Conservation (phyloP, 1,284 basidiomycete genomes). For the Cutaneotrichosporon cavernicola region DNA sequence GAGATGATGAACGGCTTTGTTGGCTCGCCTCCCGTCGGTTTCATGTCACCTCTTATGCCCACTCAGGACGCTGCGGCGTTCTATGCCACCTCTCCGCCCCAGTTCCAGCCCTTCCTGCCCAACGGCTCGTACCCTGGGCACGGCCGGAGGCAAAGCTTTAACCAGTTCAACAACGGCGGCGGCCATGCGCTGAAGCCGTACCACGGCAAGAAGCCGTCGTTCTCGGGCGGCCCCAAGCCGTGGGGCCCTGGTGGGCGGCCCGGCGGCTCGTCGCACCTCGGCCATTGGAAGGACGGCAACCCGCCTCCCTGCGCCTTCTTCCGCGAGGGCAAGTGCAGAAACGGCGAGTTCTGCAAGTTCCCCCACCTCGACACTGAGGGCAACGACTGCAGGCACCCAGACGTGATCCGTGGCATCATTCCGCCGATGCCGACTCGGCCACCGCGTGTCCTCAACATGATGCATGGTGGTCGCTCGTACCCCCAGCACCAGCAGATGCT, state of each 20-base stretch:
- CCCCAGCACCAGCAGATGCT: slow-evolving; percentile 32
- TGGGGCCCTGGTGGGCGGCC: slow-evolving; percentile 28
- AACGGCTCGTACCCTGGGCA: slow-evolving; percentile 25
- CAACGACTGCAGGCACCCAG: slow-evolving; percentile 51
- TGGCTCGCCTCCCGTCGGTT: slow-evolving; percentile 16
- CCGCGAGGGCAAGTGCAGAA: slow-evolving; percentile 51
- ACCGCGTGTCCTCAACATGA: slow-evolving; percentile 34
- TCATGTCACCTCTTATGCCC: slow-evolving; percentile 41
- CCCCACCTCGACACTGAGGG: slow-evolving; percentile 51
- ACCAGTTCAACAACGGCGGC: slow-evolving; percentile 22
- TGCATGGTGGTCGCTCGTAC: slow-evolving; percentile 29
- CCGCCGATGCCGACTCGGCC: slow-evolving; percentile 41
- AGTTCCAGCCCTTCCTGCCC: slow-evolving; percentile 29
- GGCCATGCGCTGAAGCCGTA: slow-evolving; percentile 29
- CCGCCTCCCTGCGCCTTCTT: slow-evolving; percentile 53
- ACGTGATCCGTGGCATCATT: slow-evolving; percentile 48
- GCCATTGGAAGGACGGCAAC: slow-evolving; percentile 52
- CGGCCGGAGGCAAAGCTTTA: slow-evolving; percentile 25
- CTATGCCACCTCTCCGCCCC: slow-evolving; percentile 42
- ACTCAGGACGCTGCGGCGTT: slow-evolving; percentile 41
- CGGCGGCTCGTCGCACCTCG: slow-evolving; percentile 34
- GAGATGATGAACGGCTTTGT: slow-evolving; percentile 15
- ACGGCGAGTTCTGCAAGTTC: slow-evolving; percentile 54
- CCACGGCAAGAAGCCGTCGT: slow-evolving; percentile 50
- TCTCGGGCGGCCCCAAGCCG: slow-evolving; percentile 46